These are phyloP conservation scores for Akanthomyces dipterigenus DNA, from an alignment of 2,329 filamentous ascomycete genomes.

Conservation along the genomic window DNA sequence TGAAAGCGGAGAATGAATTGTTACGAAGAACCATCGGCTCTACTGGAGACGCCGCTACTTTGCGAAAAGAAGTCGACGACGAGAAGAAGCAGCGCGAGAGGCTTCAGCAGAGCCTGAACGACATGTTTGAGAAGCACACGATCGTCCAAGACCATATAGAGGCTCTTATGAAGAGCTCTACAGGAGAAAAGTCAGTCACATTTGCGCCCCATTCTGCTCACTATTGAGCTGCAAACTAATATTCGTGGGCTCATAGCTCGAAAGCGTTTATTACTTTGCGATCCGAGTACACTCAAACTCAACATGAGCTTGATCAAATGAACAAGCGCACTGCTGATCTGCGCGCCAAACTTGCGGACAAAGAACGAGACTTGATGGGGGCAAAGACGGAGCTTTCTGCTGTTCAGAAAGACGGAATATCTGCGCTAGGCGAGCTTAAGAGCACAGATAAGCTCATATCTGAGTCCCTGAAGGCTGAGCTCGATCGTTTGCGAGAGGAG, in stretches of 20 bases:
- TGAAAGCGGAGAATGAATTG: conserved; percentile 56
- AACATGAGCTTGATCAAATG: conserved; percentile 41
- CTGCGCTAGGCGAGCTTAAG: conserved; percentile 53
- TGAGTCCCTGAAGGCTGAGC: conserved; percentile 50
- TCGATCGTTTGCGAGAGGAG: conserved; percentile 48
- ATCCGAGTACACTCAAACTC: conserved; percentile 37
- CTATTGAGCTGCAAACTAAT: conserved; percentile 18
- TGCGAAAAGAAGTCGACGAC: conserved; percentile 51
- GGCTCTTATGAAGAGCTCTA: conserved; percentile 43
- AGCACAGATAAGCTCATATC: conserved; percentile 52
- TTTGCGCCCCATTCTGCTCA: too few relatives aligned
- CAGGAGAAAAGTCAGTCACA: conserved; percentile 49
- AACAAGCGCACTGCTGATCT: conserved; percentile 38
- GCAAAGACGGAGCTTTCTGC: conserved; percentile 48
- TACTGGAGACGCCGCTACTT: conserved; percentile 45
- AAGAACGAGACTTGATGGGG: conserved; percentile 48
- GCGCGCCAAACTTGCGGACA: conserved; percentile 42
- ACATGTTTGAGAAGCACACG: conserved; percentile 51
- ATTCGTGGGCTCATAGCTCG: conserved; percentile 42
- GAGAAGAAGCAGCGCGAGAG: conserved; percentile 42
- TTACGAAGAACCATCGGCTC: conserved; percentile 48
- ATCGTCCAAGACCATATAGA: conserved; percentile 52
- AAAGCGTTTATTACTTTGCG: conserved; percentile 47
- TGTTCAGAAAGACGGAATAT: conserved; percentile 45
- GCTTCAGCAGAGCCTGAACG: conserved; percentile 48